These are phyloP conservation scores for Candida tammaniensis DNA, from an alignment of 805 yeast genomes.

Conservation along the genomic window DNA sequence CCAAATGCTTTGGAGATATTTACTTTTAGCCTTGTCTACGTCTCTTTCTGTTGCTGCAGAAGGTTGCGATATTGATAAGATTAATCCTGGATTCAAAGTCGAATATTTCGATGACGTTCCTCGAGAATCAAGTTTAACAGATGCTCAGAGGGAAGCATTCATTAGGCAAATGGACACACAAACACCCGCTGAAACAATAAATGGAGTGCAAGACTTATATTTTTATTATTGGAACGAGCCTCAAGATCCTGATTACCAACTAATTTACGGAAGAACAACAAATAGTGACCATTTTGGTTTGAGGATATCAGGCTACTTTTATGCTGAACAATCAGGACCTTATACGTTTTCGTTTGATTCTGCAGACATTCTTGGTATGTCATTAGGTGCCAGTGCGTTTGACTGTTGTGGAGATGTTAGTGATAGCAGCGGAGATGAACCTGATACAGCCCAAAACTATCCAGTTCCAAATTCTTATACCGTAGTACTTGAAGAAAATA, in stretches of 20 bases:
- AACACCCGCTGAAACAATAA: too few species aligned
- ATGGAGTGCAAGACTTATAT: too few species aligned
- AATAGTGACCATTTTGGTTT: slow-evolving; percentile 4
- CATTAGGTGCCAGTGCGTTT: slow-evolving; percentile 1
- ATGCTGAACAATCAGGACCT: slow-evolving; percentile 3
- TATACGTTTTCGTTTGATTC: neutral
- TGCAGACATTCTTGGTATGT: neutral
- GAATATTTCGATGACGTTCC: too few species aligned
- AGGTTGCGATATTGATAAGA: too few species aligned
- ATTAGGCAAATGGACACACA: too few species aligned
- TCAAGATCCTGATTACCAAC: neutral
- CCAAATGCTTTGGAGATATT: too few species aligned
- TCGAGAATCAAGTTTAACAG: too few species aligned
- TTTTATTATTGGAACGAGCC: too few species aligned
- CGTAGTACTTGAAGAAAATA: neutral
- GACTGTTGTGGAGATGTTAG: slow-evolving; percentile 2
- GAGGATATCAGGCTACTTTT: slow-evolving; percentile 24
- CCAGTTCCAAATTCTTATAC: neutral
- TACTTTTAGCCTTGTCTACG: too few species aligned
- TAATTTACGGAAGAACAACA: slow-evolving; percentile 13
- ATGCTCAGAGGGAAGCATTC: too few species aligned
- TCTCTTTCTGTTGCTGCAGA: too few species aligned
- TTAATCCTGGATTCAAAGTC: too few species aligned
- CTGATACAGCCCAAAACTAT: neutral
- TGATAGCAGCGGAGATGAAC: neutral